These are phyloP conservation scores for Trichoderma cornu-damae DNA, from an alignment of 2,329 filamentous ascomycete species.

Conservation along the genomic window DNA sequence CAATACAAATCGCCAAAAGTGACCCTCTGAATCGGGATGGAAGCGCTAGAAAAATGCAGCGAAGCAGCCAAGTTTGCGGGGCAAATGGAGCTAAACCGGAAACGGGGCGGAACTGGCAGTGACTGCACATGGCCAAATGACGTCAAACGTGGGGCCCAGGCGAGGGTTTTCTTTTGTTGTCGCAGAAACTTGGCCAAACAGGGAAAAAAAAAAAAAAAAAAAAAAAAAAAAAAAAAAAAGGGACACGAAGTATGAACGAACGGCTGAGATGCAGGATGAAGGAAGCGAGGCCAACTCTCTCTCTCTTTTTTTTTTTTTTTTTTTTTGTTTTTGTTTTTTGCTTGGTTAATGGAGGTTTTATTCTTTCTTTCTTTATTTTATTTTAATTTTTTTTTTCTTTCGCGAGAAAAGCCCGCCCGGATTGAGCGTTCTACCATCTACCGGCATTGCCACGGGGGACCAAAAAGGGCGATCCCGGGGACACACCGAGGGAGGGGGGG, in stretches of 20 bases:
- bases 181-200: neutral
- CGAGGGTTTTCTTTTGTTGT: neutral
- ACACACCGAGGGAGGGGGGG: slow-evolving; percentile 9
- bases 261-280: slow-evolving; percentile 1
- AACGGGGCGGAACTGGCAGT: neutral
- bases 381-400: neutral
- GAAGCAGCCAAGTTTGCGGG: slow-evolving; percentile 17
- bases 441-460: slow-evolving; percentile 14
- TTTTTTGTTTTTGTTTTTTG: too few relatives aligned
- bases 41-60: slow-evolving; percentile 18
- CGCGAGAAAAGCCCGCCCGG: slow-evolving; percentile 1
- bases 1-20: slow-evolving; percentile 7
- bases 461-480: slow-evolving; percentile 17
- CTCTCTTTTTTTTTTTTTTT: too few relatives aligned
- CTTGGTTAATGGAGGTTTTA: neutral
- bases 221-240: neutral
- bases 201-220: neutral
- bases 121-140: slow-evolving; percentile 12
- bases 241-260: neutral
- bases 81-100: slow-evolving; percentile 5
- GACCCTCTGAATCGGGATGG: slow-evolving; percentile 10
- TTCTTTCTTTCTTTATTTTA: too few relatives aligned
- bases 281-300: too few relatives aligned
- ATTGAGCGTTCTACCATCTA: slow-evolving; percentile 16
- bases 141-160: slow-evolving; percentile 3